These are phyloP conservation scores for Wickerhamomyces xylosicus DNA, from an alignment of 805 yeast species.

Conservation along the genomic window DNA sequence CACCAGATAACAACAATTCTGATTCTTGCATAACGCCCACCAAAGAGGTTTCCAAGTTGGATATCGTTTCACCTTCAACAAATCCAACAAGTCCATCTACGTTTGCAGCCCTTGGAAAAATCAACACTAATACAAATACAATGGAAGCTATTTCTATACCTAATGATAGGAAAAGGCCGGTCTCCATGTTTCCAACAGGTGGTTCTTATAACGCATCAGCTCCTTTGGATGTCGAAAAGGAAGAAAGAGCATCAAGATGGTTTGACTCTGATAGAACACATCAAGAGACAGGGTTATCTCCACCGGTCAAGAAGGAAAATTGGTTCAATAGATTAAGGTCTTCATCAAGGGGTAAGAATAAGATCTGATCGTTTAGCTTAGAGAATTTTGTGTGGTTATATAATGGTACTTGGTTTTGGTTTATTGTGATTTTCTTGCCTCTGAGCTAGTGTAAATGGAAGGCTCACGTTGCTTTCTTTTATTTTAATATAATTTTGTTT, in stretches of 20 bases:
- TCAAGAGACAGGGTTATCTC: neutral
- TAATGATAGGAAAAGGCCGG: conserved; percentile 7
- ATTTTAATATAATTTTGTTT: no score
- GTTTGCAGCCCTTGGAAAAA: neutral
- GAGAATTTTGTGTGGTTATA: no score
- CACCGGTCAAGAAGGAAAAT: conserved; percentile 21
- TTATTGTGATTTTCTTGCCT: no score
- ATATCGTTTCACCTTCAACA: neutral
- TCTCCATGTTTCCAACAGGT: conserved; percentile 16
- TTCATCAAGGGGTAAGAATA: conserved; percentile 21
- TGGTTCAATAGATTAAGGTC: conserved; percentile 38
- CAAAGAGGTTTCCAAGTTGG: no score
- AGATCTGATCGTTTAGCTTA: no score
- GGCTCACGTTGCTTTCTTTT: no score
- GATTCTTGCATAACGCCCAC: no score
- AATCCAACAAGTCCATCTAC: neutral
- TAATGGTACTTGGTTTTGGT: no score
- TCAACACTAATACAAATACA: neutral
- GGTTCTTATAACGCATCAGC: neutral
- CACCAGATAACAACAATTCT: conserved; percentile 1
- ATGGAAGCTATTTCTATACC: neutral
- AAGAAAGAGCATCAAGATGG: conserved; percentile 24
- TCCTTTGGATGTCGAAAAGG: conserved; percentile 1
- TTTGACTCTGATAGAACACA: conserved; percentile 14
- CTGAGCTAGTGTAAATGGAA: no score